Evolutionary conservation across 2,329 filamentous ascomycete species (phyloP), one percentile per base, ranked within the genome.

Genomic region (Alternaria hordeiaustralica): DNA sequence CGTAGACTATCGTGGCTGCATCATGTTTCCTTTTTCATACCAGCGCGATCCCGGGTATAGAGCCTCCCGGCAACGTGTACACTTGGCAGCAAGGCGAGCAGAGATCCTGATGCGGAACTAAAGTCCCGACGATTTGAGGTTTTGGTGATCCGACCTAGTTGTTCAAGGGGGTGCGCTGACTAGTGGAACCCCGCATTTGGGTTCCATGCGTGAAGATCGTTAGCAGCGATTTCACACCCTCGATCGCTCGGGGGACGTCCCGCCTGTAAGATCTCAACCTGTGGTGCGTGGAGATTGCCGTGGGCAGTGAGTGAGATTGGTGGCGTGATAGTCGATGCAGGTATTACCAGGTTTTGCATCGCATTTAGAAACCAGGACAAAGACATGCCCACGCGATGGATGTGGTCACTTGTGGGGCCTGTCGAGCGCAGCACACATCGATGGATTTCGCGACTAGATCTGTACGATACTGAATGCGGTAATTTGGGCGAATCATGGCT

Each of bases 401-500:
- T n/a, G 49, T 36, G 20, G 13, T 36, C 13, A 21, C 28, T 25
- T 36, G 49, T 53, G 49, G 49, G 30, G 49, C 49, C 28, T 41
- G 10, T 25, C 13, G 23, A 33, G 49, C 49, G 49, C 28, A 21
- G 49, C 49, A 33, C 28, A 53, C 28, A 53, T 36, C 30, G 28
- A 25, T 23, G 49, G 49, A 28, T 53, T 53, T 53, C 20, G 28
- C 20, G 21, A 41, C 20, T 53, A 33, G 49, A 36, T 33, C 28
- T 25, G 20, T 45, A 15, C 45, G 46, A 45, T 47, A 26, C 60
- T 26, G 36, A 33, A 59, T 47, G 50, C 23, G 30, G 55, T 25
- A 62, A 59, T 62, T 25, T n/a, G 55, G 20, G 60, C 60, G 60
- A 59, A 43, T 59, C 36, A 53, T 55, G 30, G 49, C 9, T 33